phyloP scores from a whole-genome alignment of 441 rosid genomes.

The Euphorbia schlechtendalii region DNA sequence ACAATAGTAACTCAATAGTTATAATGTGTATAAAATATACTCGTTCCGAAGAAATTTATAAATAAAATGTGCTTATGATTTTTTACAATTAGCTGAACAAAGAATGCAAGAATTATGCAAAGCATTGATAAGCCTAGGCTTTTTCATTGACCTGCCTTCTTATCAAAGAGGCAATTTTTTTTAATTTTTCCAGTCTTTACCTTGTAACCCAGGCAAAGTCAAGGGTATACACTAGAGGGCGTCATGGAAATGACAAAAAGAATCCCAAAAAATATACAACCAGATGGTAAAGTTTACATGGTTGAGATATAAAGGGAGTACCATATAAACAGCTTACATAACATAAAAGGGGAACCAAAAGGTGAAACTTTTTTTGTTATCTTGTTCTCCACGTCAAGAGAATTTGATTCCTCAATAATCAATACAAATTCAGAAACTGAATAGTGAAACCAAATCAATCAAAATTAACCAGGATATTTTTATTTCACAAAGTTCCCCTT shows the following conservation, averaged over 20 bases:
- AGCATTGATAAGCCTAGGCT: too few relatives aligned
- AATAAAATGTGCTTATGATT: not conserved
- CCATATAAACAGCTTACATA: not conserved
- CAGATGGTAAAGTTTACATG: not conserved
- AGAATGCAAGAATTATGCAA: not conserved
- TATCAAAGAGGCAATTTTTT: not conserved
- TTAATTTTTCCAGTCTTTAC: not conserved
- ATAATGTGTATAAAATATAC: not conserved
- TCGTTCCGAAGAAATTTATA: not conserved
- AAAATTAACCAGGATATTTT: not conserved
- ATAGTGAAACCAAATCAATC: not conserved
- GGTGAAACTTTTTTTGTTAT: not conserved
- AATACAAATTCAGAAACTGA: not conserved
- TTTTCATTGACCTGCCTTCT: not conserved
- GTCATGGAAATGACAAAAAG: not conserved
- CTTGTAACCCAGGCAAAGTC: not conserved
- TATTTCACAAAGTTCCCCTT: not conserved
- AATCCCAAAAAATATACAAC: not conserved
- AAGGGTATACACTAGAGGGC: not conserved
- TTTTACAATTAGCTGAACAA: not conserved
- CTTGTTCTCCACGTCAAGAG: not conserved
- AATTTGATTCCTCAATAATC: not conserved
- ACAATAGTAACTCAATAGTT: not conserved
- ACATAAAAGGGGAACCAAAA: not conserved
- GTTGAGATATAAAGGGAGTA: not conserved